Conservation (phyloP, 2,329 filamentous ascomycete genomes). For the Bimuria novae-zelandiae region DNA sequence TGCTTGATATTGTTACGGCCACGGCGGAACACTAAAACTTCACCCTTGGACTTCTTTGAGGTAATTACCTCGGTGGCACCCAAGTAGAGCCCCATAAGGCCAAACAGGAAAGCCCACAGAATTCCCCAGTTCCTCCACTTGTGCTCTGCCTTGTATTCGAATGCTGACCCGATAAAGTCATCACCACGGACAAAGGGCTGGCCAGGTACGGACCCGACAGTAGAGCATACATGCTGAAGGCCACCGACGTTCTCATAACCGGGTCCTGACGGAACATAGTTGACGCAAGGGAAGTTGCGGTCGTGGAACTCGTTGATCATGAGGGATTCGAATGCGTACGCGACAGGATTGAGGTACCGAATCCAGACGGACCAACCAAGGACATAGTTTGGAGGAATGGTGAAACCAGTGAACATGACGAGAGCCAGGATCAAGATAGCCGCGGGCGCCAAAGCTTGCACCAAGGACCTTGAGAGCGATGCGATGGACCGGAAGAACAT, state of each 20-base stretch:
- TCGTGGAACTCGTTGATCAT: conserved; percentile 82
- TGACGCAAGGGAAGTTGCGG: conserved; percentile 60
- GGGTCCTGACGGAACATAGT: conserved; percentile 49
- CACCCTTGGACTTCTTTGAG: conserved; percentile 57
- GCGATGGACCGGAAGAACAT: conserved; percentile 85
- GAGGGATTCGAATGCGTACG: conserved; percentile 78
- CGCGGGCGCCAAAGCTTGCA: conserved; percentile 61
- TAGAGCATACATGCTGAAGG: conserved; percentile 45
- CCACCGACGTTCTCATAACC: conserved; percentile 44
- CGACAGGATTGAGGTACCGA: conserved; percentile 77
- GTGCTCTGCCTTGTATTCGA: conserved; percentile 42
- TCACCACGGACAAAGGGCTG: conserved; percentile 45
- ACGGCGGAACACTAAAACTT: conserved; percentile 56
- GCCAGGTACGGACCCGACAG: conserved; percentile 50
- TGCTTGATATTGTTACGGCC: conserved; percentile 59
- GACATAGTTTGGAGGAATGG: conserved; percentile 65
- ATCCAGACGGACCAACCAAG: conserved; percentile 82
- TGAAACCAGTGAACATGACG: conserved; percentile 71
- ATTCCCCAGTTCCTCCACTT: conserved; percentile 57
- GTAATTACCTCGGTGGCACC: conserved; percentile 53
- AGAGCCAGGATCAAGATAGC: conserved; percentile 66
- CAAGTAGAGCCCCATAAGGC: conserved; percentile 50
- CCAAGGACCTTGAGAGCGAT: conserved; percentile 71
- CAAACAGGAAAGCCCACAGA: conserved; percentile 51
- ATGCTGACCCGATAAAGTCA: conserved; percentile 42